Evolutionary conservation across 768 basidiomycete genomes (phyloP).

Genomic region (Panellus pusillus): DNA sequence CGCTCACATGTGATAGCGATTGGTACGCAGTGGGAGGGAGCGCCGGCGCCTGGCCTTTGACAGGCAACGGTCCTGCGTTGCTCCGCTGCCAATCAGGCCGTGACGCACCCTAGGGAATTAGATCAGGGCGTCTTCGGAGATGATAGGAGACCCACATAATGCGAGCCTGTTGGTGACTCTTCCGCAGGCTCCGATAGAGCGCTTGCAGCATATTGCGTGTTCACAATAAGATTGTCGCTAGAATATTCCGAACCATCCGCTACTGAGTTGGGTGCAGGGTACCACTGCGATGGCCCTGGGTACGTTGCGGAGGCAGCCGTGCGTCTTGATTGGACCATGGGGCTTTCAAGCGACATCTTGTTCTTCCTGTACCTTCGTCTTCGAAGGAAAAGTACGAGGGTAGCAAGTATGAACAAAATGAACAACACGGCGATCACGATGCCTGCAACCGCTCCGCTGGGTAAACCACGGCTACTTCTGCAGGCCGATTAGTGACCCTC

Average conservation of each 20-base stretch:
- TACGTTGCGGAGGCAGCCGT: neutral
- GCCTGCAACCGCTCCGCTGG: slow-evolving; percentile 20
- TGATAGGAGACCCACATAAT: slow-evolving; percentile 1
- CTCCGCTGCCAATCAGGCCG: neutral
- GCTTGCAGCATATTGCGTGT: slow-evolving; percentile 12
- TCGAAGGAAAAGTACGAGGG: slow-evolving; percentile 18
- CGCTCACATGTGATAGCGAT: slow-evolving; percentile 12
- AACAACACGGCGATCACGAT: slow-evolving; percentile 23
- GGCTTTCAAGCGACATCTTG: slow-evolving; percentile 1
- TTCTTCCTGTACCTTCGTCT: slow-evolving; percentile 9
- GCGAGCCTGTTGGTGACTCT: slow-evolving; percentile 13
- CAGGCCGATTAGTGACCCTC: neutral
- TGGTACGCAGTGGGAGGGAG: slow-evolving; percentile 21
- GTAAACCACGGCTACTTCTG: slow-evolving; percentile 6
- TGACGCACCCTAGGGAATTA: slow-evolving; percentile 1
- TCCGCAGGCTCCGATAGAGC: slow-evolving; percentile 8
- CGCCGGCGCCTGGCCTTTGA: slow-evolving; percentile 4
- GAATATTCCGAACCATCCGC: slow-evolving; percentile 5
- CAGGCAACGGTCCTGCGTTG: slow-evolving; percentile 6
- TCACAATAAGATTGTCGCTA: neutral
- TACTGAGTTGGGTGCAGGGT: slow-evolving; percentile 4
- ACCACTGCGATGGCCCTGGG: neutral
- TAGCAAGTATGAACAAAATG: slow-evolving; percentile 11
- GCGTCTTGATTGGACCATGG: slow-evolving; percentile 1
- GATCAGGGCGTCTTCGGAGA: neutral